phyloP scores from a whole-genome alignment of 2,329 filamentous ascomycete genomes.

The Pseudogymnoascus sp. region DNA sequence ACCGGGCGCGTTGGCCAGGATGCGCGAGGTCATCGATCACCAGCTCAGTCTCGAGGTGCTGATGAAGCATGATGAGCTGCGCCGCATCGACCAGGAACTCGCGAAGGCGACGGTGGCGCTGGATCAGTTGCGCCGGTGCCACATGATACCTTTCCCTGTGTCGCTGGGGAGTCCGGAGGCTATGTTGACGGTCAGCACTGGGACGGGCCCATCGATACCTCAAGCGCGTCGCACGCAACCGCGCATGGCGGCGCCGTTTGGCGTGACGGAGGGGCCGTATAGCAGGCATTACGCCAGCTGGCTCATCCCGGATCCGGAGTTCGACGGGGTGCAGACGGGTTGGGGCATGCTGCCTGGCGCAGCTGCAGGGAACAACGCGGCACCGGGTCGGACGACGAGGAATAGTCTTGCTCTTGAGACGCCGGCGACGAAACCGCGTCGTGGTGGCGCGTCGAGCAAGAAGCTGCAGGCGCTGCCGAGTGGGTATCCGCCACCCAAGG shows the following conservation, averaged over 20 bases:
- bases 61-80: constrained; percentile 87
- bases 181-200: constrained; percentile 62
- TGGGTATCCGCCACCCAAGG: constrained; percentile 65
- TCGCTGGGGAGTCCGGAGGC: constrained; percentile 56
- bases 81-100: constrained; percentile 89
- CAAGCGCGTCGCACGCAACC: constrained; percentile 57
- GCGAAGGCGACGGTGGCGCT: constrained; percentile 90
- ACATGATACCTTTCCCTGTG: constrained; percentile 82
- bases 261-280: constrained; percentile 86
- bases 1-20: constrained; percentile 22
- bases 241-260: constrained; percentile 77
- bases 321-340: constrained; percentile 51
- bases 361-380: constrained; percentile 35
- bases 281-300: constrained; percentile 91
- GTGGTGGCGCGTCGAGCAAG: constrained; percentile 47
- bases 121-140: constrained; percentile 87
- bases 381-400: constrained; percentile 64
- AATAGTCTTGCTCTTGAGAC: constrained; percentile 56
- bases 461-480: constrained; percentile 61
- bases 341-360: constrained; percentile 16
- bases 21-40: constrained; percentile 53
- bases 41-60: constrained; percentile 89
- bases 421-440: constrained; percentile 39
- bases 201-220: constrained; percentile 62
- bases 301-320: constrained; percentile 81